phyloP scores from a whole-genome alignment of 768 basidiomycete genomes.

The Postia placenta region DNA sequence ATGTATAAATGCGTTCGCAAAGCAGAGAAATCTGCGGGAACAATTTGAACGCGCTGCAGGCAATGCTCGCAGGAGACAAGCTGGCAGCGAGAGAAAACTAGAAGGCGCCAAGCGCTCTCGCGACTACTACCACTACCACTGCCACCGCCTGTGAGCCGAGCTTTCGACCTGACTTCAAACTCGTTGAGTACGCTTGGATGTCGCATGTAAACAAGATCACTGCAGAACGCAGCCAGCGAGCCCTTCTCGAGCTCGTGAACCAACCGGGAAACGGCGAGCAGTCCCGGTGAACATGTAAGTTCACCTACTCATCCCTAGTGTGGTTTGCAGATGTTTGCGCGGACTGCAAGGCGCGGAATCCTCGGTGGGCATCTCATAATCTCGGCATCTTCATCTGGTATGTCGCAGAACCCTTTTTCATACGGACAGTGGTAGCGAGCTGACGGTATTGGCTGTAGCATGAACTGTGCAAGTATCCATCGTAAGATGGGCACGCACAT shows the following conservation, averaged over 20 bases:
- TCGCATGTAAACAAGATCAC: slow-evolving; percentile 45
- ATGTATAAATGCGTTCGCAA: too few relatives aligned
- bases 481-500: slow-evolving; percentile 93
- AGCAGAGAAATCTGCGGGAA: too few relatives aligned
- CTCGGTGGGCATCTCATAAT: slow-evolving; percentile 87
- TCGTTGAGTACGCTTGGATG: not conserved
- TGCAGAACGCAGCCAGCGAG: slow-evolving; percentile 58
- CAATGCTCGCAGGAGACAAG: too few relatives aligned
- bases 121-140: not conserved
- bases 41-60: too few relatives aligned
- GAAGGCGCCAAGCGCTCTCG: not conserved
- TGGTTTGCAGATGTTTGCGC: slow-evolving; percentile 69
- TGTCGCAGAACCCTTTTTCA: too few relatives aligned
- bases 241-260: slow-evolving; percentile 59
- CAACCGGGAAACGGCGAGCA: slow-evolving; percentile 77
- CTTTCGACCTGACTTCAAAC: not conserved
- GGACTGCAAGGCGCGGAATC: slow-evolving; percentile 83
- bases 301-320: not conserved
- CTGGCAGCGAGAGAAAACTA: too few relatives aligned
- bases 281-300: not conserved
- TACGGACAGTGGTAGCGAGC: too few relatives aligned
- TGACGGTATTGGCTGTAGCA: slow-evolving; percentile 33
- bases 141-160: not conserved
- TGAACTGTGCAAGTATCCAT: slow-evolving; percentile 87
- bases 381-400: slow-evolving; percentile 88